A percentile compares a stretch with the other conserved stretches of the same genome.
phyloP scores from a whole-genome alignment of 495 filamentous ascomycete species.

The Amphirosellinia nigrospora region DNA sequence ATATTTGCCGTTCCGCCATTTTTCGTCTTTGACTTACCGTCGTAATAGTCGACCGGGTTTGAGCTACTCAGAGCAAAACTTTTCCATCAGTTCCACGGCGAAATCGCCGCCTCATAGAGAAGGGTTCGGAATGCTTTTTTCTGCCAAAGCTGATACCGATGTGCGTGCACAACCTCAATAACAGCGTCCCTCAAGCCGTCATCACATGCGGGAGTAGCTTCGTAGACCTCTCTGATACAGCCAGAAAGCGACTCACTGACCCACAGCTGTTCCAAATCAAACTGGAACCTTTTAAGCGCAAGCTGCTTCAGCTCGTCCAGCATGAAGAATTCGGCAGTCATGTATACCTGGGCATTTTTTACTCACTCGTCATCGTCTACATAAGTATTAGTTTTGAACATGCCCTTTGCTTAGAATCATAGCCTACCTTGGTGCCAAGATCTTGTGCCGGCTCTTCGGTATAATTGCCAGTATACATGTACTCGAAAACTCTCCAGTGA shows the following conservation, averaged over 20 bases:
- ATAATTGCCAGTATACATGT: constrained; percentile 24
- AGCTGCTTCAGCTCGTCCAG: background rate
- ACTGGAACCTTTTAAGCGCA: background rate
- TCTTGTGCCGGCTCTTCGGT: background rate
- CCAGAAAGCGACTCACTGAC: background rate
- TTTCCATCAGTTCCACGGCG: background rate
- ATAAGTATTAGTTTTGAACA: background rate
- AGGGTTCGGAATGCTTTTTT: constrained; percentile 2
- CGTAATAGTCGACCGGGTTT: background rate
- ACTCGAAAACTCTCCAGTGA: constrained; percentile 24
- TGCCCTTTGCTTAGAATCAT: background rate
- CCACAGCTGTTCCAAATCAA: background rate
- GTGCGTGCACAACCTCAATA: background rate
- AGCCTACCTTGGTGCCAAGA: background rate
- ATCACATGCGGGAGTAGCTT: background rate
- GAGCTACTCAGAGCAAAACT: background rate
- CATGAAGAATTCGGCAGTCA: constrained; percentile 2
- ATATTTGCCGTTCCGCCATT: no score
- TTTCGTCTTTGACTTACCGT: no score
- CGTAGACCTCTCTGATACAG: constrained; percentile 7
- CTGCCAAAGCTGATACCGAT: background rate
- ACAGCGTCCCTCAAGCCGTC: background rate
- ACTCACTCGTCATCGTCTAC: background rate
- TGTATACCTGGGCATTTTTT: background rate
- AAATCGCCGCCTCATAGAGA: background rate